Evolutionary conservation across 1,284 basidiomycete genomes (phyloP), one percentile per base, ranked within the genome.

Genomic region (Puccinia coronata): DNA sequence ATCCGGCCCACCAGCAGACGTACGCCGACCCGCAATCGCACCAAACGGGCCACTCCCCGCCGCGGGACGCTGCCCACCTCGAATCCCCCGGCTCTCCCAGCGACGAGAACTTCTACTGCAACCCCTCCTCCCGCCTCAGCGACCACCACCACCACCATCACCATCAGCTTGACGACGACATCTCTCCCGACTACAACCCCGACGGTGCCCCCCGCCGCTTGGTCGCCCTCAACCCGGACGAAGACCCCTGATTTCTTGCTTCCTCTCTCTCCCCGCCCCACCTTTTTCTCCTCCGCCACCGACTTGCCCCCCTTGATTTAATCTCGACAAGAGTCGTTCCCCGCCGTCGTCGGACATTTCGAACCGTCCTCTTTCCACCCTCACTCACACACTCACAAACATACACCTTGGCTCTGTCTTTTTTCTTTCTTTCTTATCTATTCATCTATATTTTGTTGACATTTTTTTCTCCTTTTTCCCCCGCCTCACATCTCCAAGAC

Each of bases 201-300:
- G 67, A 43, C 41, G 31, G 34, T 3, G 43, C 28, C 14, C 43
- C 43, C 6, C 41, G 55, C 14, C 55, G 57, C 9, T 63, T 75
- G 18, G 73, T 75, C 31, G 73, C 73, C 4, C 53, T 63, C 5
- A 75, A 75, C 31, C 73, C 73, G 12, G 73, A 75, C 47, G 39
- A 75, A 65, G 61, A 65, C 36, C 61, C 34, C 5, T 65, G 36
- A 65, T 65, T 20, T 3, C 2, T 61, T 31, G 11, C 28, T 25
- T 25, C 18, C 59, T 36, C 18, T n/a, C n/a, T n/a, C n/a, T n/a
- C n/a, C n/a, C 59, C 4, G 31, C 11, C 59, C 12, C 28, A 5
- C 59, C 18, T 61, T 61, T 31, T 11, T 59, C 55, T 59, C 28
- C 6, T 28, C 28, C 59, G 34, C 59, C 36, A 28, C 18, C 31